Percentiles rank a stretch among this genome's conserved stretches.
Evolutionary conservation across 371 early-diverging fungal species (phyloP).

Genomic region (Mortierella sp.): DNA sequence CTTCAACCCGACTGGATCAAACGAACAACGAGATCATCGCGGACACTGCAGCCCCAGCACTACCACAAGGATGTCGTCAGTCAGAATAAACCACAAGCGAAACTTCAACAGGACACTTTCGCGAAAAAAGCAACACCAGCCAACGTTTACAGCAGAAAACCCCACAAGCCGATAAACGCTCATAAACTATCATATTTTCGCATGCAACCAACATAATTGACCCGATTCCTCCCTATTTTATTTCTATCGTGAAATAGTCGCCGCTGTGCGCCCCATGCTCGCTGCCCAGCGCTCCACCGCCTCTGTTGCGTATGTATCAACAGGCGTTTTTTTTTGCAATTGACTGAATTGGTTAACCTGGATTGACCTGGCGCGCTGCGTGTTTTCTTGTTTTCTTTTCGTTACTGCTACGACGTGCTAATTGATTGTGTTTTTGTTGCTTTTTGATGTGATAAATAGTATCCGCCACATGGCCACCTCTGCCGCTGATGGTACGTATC

Average conservation of each 20-base stretch:
- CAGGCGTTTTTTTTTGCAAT: background rate
- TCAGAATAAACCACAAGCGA: background rate
- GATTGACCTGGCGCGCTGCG: background rate
- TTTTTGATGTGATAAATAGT: slow-evolving; percentile 11
- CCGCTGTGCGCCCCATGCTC: slow-evolving; percentile 58
- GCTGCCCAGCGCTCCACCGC: slow-evolving; percentile 59
- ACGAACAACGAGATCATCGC: slow-evolving; percentile 4
- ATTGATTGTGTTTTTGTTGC: background rate
- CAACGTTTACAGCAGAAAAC: background rate
- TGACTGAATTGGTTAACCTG: background rate
- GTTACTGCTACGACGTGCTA: background rate
- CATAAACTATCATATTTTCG: background rate
- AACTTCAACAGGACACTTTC: background rate
- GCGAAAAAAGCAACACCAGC: background rate
- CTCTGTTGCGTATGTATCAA: slow-evolving; percentile 54
- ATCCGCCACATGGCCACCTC: slow-evolving; percentile 59
- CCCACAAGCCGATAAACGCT: background rate
- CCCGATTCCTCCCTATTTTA: background rate
- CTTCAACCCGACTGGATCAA: slow-evolving; percentile 1
- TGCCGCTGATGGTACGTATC: slow-evolving; percentile 43
- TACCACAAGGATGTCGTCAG: background rate
- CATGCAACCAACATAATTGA: background rate
- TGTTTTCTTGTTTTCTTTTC: background rate
- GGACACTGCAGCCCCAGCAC: background rate
- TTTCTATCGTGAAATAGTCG: slow-evolving; percentile 40